These are phyloP conservation scores for Hypoxylon fragiforme DNA, from an alignment of 495 filamentous ascomycete species.

Conservation along the genomic window DNA sequence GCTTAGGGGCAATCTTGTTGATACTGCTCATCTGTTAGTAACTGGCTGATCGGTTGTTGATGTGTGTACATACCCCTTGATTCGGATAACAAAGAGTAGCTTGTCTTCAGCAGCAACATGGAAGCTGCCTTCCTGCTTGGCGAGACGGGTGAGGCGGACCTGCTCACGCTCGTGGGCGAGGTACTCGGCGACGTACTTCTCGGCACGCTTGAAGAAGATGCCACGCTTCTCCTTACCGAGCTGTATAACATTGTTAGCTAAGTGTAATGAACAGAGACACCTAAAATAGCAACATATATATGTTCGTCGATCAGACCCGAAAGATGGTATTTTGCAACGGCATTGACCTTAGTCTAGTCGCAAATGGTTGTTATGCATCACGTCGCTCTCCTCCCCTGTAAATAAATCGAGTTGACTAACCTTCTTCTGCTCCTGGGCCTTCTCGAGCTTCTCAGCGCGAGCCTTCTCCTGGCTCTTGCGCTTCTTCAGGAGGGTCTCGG, in stretches of 20 bases:
- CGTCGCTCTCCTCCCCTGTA: conserved; percentile 32
- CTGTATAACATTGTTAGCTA: conserved; percentile 48
- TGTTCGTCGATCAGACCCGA: conserved; percentile 83
- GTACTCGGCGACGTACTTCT: conserved; percentile 99
- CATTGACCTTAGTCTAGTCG: conserved; percentile 97
- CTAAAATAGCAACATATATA: conserved; percentile 28
- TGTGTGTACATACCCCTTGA: conserved; percentile 75
- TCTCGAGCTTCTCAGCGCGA: conserved; percentile 79
- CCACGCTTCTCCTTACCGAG: conserved; percentile 95
- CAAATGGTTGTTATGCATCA: conserved; percentile 71
- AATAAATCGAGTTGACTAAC: conserved; percentile 58
- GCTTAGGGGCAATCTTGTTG: conserved; percentile 99
- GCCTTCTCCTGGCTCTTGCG: conserved; percentile 99
- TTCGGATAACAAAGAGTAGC: conserved; percentile 97
- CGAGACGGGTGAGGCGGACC: conserved; percentile 84
- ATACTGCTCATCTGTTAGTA: conserved; percentile 63
- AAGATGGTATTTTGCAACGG: conserved; percentile 99
- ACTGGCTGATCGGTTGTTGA: neutral
- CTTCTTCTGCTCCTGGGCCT: conserved; percentile 84
- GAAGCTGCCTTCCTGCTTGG: conserved; percentile 91
- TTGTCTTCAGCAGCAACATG: conserved; percentile 93
- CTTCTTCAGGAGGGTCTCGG: conserved; percentile 99
- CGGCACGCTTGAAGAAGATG: conserved; percentile 99
- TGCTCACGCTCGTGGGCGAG: conserved; percentile 97
- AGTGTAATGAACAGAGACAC: conserved; percentile 29